Percentiles rank a stretch among this genome's conserved stretches.
Conservation (phyloP, 345 rosid genomes). For the Erysimum cheiranthoides region DNA sequence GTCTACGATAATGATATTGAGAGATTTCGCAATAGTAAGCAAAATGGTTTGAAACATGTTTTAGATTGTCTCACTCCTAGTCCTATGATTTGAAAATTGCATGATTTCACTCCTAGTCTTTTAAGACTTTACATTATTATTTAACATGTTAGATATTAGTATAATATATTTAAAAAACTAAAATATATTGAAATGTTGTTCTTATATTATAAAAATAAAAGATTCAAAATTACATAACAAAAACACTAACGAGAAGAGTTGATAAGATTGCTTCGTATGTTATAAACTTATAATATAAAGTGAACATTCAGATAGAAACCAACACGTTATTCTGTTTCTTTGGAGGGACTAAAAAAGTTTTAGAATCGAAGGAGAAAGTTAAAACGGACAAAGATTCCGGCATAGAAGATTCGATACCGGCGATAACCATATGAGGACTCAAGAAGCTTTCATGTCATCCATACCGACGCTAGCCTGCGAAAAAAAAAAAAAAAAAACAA, state of each 20-base stretch:
- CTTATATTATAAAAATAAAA: no score
- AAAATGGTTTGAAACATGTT: not conserved
- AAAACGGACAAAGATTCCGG: constrained; percentile 13
- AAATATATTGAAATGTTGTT: no score
- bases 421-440: constrained; percentile 27
- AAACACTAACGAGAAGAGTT: not conserved
- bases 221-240: not conserved
- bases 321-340: constrained; percentile 37
- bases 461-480: constrained; percentile 81
- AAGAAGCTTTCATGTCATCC: constrained; percentile 91
- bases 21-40: not conserved
- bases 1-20: not conserved
- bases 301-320: constrained; percentile 29
- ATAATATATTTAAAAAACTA: no score
- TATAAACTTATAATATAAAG: constrained; percentile 24
- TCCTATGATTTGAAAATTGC: not conserved
- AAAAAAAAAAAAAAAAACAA: not conserved
- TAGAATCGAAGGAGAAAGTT: constrained; percentile 16
- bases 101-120: no score
- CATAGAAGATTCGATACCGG: constrained; percentile 30
- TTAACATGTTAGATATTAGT: no score
- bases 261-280: constrained; percentile 9
- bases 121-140: no score
- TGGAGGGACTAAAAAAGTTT: constrained; percentile 26
- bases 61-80: not conserved